phyloP scores from a whole-genome alignment of 345 rosid genomes.

The Limnanthes douglasii region DNA sequence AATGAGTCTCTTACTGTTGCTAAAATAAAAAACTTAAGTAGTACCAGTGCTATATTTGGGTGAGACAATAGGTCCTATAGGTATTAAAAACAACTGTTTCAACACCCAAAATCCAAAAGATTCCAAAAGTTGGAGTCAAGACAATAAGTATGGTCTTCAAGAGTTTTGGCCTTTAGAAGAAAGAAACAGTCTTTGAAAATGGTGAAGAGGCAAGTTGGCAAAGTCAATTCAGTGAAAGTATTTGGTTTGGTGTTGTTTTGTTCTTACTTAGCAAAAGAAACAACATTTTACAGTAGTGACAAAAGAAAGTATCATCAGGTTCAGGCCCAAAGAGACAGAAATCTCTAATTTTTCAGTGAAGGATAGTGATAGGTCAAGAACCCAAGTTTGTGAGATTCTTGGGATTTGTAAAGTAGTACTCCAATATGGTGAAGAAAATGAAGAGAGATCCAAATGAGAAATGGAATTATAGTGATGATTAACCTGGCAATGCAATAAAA shows the following conservation, averaged over 20 bases:
- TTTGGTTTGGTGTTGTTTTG: conserved; percentile 11
- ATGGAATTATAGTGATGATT: conserved; percentile 7
- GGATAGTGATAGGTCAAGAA: conserved; percentile 68
- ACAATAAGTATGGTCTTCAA: conserved; percentile 4
- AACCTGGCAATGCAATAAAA: conserved; percentile 99
- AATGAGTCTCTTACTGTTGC: conserved; percentile 10
- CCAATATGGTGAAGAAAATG: too few relatives aligned
- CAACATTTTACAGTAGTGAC: conserved; percentile 14
- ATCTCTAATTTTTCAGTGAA: conserved; percentile 54
- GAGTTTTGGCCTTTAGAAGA: conserved; percentile 7
- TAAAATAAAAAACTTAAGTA: too few relatives aligned
- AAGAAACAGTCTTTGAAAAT: conserved; percentile 12
- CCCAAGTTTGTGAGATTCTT: conserved; percentile 5
- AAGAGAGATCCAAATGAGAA: background rate
- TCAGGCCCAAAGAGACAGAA: conserved; percentile 6
- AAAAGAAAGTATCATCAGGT: conserved; percentile 12
- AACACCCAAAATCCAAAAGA: conserved; percentile 6
- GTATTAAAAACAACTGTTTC: too few relatives aligned
- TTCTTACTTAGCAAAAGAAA: too few relatives aligned
- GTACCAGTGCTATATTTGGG: too few relatives aligned
- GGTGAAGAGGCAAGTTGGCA: conserved; percentile 24
- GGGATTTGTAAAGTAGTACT: too few relatives aligned
- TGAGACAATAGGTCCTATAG: too few relatives aligned
- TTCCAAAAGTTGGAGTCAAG: conserved; percentile 10
- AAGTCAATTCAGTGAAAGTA: conserved; percentile 22